Evolutionary conservation across 805 yeast genomes (phyloP).

Genomic region (Wickerhamiella vanderwaltii): DNA sequence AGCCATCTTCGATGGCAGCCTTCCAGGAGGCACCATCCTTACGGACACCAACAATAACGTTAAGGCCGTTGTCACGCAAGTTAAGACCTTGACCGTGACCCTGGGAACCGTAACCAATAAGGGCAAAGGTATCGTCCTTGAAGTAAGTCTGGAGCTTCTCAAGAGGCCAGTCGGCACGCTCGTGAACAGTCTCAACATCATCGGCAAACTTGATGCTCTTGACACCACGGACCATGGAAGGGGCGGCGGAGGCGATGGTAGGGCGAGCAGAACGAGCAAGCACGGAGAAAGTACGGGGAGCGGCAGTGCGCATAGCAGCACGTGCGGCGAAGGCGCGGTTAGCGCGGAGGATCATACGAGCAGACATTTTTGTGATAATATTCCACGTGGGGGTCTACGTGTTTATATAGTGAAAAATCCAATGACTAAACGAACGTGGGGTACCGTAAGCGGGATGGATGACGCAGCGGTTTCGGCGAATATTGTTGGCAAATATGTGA

Average conservation of each 20-base stretch:
- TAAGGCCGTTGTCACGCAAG: conserved; percentile 97
- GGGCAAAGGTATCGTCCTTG: conserved; percentile 94
- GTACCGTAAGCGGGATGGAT: background rate
- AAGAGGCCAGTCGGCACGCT: conserved; percentile 99
- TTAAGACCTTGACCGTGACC: conserved; percentile 99
- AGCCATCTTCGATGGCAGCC: conserved; percentile 98
- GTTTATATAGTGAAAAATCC: conserved; percentile 7
- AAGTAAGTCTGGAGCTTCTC: conserved; percentile 92
- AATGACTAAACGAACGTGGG: conserved; percentile 2
- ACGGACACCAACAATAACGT: conserved; percentile 96
- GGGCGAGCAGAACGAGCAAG: conserved; percentile 31
- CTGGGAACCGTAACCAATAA: conserved; percentile 99
- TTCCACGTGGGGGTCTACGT: background rate
- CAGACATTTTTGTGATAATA: conserved; percentile 18
- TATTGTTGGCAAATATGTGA: conserved; percentile 1
- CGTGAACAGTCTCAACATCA: conserved; percentile 83
- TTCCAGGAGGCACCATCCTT: conserved; percentile 99
- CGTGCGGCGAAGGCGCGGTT: conserved; percentile 29
- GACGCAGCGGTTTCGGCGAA: conserved; percentile 10
- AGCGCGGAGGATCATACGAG: conserved; percentile 24
- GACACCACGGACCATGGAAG: conserved; percentile 70
- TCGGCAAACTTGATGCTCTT: conserved; percentile 97
- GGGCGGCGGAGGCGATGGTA: conserved; percentile 31
- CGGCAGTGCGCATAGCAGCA: conserved; percentile 36
- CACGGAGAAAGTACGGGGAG: conserved; percentile 55